Base-by-base conservation (phyloP, 768 basidiomycete genomes). In the Termitomyces sp. region DNA sequence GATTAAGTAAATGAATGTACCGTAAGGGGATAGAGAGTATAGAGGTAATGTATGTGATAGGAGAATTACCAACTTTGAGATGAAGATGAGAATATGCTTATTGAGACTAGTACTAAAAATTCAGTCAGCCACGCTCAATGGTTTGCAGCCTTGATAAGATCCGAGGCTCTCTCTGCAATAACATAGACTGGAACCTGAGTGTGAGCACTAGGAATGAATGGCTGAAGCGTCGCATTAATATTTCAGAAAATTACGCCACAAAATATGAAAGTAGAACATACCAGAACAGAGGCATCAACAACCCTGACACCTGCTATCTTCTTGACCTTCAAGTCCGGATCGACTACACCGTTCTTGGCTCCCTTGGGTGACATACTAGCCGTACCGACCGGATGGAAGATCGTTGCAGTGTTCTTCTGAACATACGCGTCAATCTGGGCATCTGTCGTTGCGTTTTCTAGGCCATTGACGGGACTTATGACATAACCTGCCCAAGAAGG, bases 281-380 rank as follows among this genome's bases (percentile, higher is more conserved):
- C 55, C 42, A 75, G 51, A 29, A 74, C 65, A 10, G 73, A 74
- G 31, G 72, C 73, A 68, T 76, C 75, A 9, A 76, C 71, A 25
- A 76, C 66, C 14, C 75, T 65, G 11, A 76, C 59, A 17, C 73
- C 72, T 1, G 36, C 60, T 0, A 73, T 60, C 4, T 68, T 68
- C 61, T 73, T 75, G 10, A 76, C 68, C 46, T 46, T 68, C 14
- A 76, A 58, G 60, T 73, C 69, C 3, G 74, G 71, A 63, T 75
- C 69, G 1, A 73, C 70, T 29, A 76, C 75, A 8, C 73, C 75
- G 7, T 59, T 55, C 31, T 63, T 52, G 4, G 68, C 65, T 9
- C 63, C 65, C 29, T 63, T 66, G 8, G 66, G 48, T 6, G 71
- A 69, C 72, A 75, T 75, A 12, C 64, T 63, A 1, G 69, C 63